phyloP scores from a whole-genome alignment of 2,329 filamentous ascomycete genomes.

The Knufia fluminis region DNA sequence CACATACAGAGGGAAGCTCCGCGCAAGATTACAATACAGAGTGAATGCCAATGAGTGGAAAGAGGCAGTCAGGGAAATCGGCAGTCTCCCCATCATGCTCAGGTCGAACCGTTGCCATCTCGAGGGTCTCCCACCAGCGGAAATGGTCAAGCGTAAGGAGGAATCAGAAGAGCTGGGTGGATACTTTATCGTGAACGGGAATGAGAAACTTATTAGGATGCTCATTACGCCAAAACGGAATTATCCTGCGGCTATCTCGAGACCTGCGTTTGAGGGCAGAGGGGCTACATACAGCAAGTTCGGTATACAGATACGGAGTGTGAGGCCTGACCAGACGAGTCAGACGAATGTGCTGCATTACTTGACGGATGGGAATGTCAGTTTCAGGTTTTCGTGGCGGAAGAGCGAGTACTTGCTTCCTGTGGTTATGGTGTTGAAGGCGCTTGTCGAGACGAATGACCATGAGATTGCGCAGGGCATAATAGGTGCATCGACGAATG shows the following conservation, averaged over 20 bases:
- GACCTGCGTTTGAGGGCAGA: constrained; percentile 80
- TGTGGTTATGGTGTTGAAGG: constrained; percentile 93
- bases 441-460: constrained; percentile 90
- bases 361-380: constrained; percentile 88
- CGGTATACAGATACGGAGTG: constrained; percentile 83
- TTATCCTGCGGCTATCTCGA: constrained; percentile 87
- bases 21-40: constrained; percentile 71
- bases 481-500: constrained; percentile 66
- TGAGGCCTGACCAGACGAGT: constrained; percentile 93
- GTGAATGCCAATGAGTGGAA: constrained; percentile 80
- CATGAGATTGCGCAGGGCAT: constrained; percentile 92
- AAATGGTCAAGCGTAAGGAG: constrained; percentile 79
- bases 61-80: constrained; percentile 75
- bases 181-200: constrained; percentile 96
- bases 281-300: constrained; percentile 80
- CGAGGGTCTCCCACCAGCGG: constrained; percentile 70
- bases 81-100: constrained; percentile 86
- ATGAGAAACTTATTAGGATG: constrained; percentile 91
- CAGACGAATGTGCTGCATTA: constrained; percentile 97
- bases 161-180: constrained; percentile 93
- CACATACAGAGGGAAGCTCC: constrained; percentile 80
- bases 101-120: constrained; percentile 88
- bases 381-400: constrained; percentile 93
- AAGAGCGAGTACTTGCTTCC: constrained; percentile 97
- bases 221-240: constrained; percentile 84